Conservation (phyloP, 257 asterid species). For the Solanum paucissectum region DNA sequence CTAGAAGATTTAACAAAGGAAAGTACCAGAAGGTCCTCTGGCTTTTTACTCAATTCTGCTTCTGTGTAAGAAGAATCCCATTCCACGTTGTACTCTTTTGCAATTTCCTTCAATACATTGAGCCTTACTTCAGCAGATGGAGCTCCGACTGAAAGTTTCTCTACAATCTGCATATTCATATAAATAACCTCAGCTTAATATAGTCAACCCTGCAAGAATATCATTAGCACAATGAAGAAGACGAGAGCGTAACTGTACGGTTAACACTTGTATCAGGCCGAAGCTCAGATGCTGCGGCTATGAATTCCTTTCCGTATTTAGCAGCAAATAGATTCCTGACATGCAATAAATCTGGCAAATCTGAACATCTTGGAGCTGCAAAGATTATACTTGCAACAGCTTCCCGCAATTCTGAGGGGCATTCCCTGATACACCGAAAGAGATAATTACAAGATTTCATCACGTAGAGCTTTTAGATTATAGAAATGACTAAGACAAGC, state of each 20-base stretch:
- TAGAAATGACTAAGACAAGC: not conserved
- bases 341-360: conserved; percentile 75
- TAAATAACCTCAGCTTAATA: not conserved
- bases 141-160: conserved; percentile 67
- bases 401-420: conserved; percentile 75
- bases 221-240: not conserved
- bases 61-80: conserved; percentile 83
- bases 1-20: not conserved
- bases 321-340: conserved; percentile 68
- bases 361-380: conserved; percentile 94
- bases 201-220: not conserved
- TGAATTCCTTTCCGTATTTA: conserved; percentile 89
- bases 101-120: conserved; percentile 61
- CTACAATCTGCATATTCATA: conserved; percentile 53
- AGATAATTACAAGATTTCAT: not conserved
- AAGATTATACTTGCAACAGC: conserved; percentile 93
- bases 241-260: conserved; percentile 58
- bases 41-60: conserved; percentile 58
- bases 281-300: conserved; percentile 88
- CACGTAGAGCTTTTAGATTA: not conserved
- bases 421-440: conserved; percentile 48
- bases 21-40: conserved; percentile 89
- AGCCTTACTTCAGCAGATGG: conserved; percentile 66
- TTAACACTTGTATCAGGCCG: conserved; percentile 92
- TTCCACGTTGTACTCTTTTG: conserved; percentile 39